phyloP scores from a whole-genome alignment of 2,329 filamentous ascomycete genomes.

The Phaeophleospora eucalypticola region DNA sequence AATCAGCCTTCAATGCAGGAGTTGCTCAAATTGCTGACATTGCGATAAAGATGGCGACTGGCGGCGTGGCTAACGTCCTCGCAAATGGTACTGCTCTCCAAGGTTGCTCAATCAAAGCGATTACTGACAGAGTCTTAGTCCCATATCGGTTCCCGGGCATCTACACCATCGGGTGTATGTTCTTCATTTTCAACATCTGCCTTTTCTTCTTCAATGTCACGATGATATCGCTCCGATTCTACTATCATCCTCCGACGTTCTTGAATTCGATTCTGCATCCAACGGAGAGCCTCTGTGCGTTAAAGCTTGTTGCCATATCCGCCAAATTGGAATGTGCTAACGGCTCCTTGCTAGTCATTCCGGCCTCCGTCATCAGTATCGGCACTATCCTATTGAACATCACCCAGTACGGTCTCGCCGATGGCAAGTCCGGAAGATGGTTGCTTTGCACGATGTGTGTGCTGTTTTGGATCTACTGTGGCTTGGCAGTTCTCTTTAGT shows the following conservation, averaged over 20 bases:
- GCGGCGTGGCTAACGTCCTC: constrained; percentile 52
- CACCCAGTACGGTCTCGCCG: constrained; percentile 63
- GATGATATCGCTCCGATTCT: constrained; percentile 66
- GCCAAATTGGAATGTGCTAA: no score
- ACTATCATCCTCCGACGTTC: constrained; percentile 66
- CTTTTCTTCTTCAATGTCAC: constrained; percentile 68
- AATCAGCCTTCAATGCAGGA: neutral
- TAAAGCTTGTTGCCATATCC: no score
- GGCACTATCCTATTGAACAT: constrained; percentile 63
- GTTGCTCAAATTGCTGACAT: neutral
- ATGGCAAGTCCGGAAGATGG: constrained; percentile 53
- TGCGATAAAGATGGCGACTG: constrained; percentile 60
- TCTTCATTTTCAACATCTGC: constrained; percentile 47
- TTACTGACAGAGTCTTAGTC: no score
- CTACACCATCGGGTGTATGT: constrained; percentile 46
- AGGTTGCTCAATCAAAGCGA: no score
- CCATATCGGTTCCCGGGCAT: constrained; percentile 43
- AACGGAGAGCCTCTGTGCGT: constrained; percentile 55
- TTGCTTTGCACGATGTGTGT: constrained; percentile 55
- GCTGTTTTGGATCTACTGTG: constrained; percentile 71
- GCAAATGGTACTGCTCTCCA: constrained; percentile 45
- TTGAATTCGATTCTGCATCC: constrained; percentile 69
- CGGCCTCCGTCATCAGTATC: constrained; percentile 63
- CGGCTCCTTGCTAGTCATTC: constrained; percentile 61
- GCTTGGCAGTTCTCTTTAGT: constrained; percentile 63